phyloP scores from a whole-genome alignment of 75 land plant genomes.

The Sequoiadendron giganteum region DNA sequence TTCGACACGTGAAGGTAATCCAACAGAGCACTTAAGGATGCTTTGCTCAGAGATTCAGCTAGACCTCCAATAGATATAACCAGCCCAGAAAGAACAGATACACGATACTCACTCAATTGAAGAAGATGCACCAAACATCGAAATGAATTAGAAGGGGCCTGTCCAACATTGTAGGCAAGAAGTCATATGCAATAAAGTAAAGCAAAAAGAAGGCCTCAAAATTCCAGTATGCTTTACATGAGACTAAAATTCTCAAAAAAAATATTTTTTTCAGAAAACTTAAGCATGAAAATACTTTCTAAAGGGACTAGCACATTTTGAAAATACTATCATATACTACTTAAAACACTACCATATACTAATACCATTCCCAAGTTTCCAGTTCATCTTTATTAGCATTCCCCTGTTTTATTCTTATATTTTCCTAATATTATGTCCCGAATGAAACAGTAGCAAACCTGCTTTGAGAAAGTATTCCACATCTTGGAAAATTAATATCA shows the following conservation, averaged over 20 bases:
- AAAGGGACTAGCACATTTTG: neutral
- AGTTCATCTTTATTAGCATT: neutral
- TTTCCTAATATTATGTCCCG: neutral
- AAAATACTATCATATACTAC: neutral
- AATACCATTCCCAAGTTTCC: neutral
- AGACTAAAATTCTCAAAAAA: neutral
- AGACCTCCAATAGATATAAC: constrained; percentile 91
- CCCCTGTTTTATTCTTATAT: neutral
- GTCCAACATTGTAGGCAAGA: constrained; percentile 12
- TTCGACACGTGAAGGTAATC: constrained; percentile 56
- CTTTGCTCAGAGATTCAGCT: constrained; percentile 80
- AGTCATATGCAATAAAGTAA: neutral
- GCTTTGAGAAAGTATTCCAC: neutral
- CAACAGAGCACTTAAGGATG: constrained; percentile 67
- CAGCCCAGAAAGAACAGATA: constrained; percentile 68
- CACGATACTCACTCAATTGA: constrained; percentile 66
- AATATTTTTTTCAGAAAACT: neutral
- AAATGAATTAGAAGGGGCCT: constrained; percentile 80
- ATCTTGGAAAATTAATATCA: neutral
- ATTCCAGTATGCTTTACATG: neutral
- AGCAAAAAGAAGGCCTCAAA: neutral
- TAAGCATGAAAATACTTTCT: neutral
- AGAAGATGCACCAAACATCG: constrained; percentile 82
- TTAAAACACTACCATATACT: too few relatives aligned
- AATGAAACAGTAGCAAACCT: neutral